Evolutionary conservation across 2,329 filamentous ascomycete species (phyloP), one percentile per base, ranked within the genome.

Genomic region (Scytalidium sp.): DNA sequence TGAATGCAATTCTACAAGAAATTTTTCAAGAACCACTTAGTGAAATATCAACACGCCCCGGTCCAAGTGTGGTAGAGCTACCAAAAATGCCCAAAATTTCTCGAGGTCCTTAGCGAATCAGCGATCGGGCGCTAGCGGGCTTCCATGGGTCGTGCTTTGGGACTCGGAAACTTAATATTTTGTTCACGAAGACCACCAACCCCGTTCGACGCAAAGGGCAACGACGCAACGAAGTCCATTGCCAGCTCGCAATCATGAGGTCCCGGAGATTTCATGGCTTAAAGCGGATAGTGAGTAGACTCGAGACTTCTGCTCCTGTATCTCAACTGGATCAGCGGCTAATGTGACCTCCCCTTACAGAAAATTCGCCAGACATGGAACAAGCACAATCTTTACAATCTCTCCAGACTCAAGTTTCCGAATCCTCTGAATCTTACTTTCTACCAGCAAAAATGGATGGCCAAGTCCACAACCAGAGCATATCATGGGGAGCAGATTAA

Each of bases 401-500:
- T 99, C 57, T 73, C 76, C 45, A 79, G 80, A 58, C 64, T 81
- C 27, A 70, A 62, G 41, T 63, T 69, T 2, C 80, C 78, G 17
- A 65, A 60, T 54, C 62, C 65, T 25, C 64, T 57, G 19, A 62
- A 59, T 45, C 70, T 73, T 54, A 97, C 92, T 41, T 95, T 94
- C 74, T 99, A 96, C 80, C 93, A 97, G 78, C 93, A 97, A 73
- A 99, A 99, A 86, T 99, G 93, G 93, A 71, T 73, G 1, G 89
- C 93, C 63, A 99, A 99, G 72, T 84, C 91, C 19, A 69, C 85
- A 56, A 83, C 90, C 40, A 85, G 94, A 59, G 85, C 80, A 56
- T 99, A 97, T 71, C 94, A 99, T 73, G 94, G 93, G 70, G 93
- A 97, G 67, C 90, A 96, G 66, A 86, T 99, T 59, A 84, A 86